Conservation (phyloP, 352 stramenopile genomes). For the Globisporangium cystogenes region DNA sequence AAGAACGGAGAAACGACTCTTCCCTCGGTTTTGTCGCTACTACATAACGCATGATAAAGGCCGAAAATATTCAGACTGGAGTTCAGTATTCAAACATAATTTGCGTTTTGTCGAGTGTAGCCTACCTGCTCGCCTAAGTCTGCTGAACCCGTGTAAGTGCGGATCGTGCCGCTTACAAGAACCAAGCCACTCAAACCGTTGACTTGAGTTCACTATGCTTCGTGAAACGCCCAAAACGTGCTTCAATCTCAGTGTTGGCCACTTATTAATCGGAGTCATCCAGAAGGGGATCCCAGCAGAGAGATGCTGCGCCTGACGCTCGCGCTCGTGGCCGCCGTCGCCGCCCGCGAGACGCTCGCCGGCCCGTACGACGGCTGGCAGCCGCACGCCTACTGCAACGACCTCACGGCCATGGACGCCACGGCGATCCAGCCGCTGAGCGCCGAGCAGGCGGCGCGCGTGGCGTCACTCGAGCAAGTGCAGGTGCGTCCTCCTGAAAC, state of each 20-base stretch:
- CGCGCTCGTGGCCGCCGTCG: constrained; percentile 9
- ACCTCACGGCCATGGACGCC: constrained; percentile 49
- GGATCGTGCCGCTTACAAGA: not conserved
- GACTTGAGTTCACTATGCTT: not conserved
- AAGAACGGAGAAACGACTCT: too few species aligned
- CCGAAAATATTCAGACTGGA: too few species aligned
- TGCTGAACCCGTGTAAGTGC: not conserved
- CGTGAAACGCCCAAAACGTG: too few species aligned
- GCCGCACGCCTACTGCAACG: constrained; percentile 80
- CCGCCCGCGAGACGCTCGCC: constrained; percentile 8
- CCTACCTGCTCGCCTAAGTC: not conserved
- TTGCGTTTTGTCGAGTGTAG: too few species aligned
- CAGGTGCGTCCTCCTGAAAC: constrained; percentile 44
- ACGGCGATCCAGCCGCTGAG: constrained; percentile 55
- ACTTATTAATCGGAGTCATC: too few species aligned
- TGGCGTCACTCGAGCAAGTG: constrained; percentile 77
- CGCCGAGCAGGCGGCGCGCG: constrained; percentile 40
- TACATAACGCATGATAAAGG: too few species aligned
- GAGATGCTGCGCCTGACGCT: constrained; percentile 7
- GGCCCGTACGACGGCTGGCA: constrained; percentile 70
- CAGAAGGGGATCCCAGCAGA: too few species aligned
- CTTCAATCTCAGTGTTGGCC: not conserved
- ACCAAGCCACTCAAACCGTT: not conserved
- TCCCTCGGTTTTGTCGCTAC: too few species aligned
- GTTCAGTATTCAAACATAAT: too few species aligned